These are phyloP conservation scores for Candida tetrigidarum DNA, from an alignment of 1,139 yeast genomes.

Conservation along the genomic window DNA sequence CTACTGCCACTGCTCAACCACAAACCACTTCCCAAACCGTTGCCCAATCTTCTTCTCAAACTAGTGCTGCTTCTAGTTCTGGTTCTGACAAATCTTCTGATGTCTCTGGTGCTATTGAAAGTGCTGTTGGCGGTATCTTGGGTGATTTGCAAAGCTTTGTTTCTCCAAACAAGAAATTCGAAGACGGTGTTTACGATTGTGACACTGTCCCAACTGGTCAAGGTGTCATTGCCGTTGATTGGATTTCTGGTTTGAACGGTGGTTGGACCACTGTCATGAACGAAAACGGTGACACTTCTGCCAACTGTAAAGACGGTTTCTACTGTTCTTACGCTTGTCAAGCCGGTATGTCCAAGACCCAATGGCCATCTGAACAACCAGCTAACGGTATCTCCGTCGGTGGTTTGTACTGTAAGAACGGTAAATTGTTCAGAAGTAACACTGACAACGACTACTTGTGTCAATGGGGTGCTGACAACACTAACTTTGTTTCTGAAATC, in stretches of 20 bases:
- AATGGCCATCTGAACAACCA: slow-evolving; percentile 92
- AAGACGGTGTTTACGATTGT: slow-evolving; percentile 83
- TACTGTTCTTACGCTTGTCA: slow-evolving; percentile 98
- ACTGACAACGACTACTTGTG: slow-evolving; percentile 66
- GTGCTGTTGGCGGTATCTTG: slow-evolving; percentile 29
- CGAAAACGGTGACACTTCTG: slow-evolving; percentile 56
- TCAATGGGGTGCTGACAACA: slow-evolving; percentile 79
- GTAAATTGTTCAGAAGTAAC: slow-evolving; percentile 81
- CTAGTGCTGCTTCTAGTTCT: slow-evolving; percentile 12
- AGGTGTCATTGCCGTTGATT: slow-evolving; percentile 83
- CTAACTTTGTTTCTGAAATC: slow-evolving; percentile 69
- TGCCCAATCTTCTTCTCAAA: slow-evolving; percentile 6
- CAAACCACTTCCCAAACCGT: not conserved
- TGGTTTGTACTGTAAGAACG: slow-evolving; percentile 80
- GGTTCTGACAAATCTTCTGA: slow-evolving; percentile 12
- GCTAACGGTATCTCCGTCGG: slow-evolving; percentile 87
- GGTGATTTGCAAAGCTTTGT: slow-evolving; percentile 63
- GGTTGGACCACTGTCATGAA: slow-evolving; percentile 86
- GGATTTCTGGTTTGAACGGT: slow-evolving; percentile 38
- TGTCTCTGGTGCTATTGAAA: slow-evolving; percentile 31
- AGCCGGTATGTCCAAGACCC: slow-evolving; percentile 97
- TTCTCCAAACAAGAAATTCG: slow-evolving; percentile 61
- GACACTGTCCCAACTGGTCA: slow-evolving; percentile 83
- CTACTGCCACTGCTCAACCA: slow-evolving; percentile 11
- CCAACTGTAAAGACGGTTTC: slow-evolving; percentile 80